These are phyloP conservation scores for Geotrichum carabidarum DNA, from an alignment of 1,139 yeast species.

Conservation along the genomic window DNA sequence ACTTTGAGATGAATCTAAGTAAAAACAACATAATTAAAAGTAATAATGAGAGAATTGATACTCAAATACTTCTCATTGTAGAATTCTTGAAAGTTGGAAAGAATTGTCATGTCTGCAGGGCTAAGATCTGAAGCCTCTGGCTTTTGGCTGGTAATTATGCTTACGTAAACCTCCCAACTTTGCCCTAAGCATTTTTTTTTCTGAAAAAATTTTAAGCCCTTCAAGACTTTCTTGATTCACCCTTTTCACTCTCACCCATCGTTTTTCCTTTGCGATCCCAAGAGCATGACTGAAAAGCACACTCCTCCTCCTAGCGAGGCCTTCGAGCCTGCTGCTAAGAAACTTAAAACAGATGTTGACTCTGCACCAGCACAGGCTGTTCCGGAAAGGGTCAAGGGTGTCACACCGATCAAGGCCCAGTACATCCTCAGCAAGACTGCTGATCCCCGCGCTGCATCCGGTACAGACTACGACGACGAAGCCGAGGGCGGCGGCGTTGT, in stretches of 20 bases:
- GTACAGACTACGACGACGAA: constrained; percentile 41
- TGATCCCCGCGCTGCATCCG: constrained; percentile 21
- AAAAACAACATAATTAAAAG: too few species aligned
- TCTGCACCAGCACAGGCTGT: neutral
- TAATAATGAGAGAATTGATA: too few species aligned
- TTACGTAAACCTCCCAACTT: neutral
- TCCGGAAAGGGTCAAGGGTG: constrained; percentile 38
- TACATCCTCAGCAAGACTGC: constrained; percentile 32
- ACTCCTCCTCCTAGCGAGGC: constrained; percentile 2
- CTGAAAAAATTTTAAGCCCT: neutral
- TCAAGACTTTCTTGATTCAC: neutral
- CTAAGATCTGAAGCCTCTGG: too few species aligned
- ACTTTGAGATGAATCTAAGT: too few species aligned
- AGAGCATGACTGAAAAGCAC: constrained; percentile 14
- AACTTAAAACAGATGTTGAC: constrained; percentile 1
- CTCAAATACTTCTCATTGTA: too few species aligned
- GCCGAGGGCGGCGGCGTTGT: constrained; percentile 46
- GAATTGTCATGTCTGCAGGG: neutral
- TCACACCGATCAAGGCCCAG: constrained; percentile 64
- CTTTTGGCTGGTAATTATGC: too few species aligned
- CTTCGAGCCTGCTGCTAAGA: constrained; percentile 10
- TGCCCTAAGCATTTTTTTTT: constrained; percentile 5
- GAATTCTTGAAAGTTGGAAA: too few species aligned
- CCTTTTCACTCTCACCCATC: neutral
- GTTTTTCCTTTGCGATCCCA: neutral